phyloP scores from a whole-genome alignment of 305 asterid species.

The Fraxinus albicans region DNA sequence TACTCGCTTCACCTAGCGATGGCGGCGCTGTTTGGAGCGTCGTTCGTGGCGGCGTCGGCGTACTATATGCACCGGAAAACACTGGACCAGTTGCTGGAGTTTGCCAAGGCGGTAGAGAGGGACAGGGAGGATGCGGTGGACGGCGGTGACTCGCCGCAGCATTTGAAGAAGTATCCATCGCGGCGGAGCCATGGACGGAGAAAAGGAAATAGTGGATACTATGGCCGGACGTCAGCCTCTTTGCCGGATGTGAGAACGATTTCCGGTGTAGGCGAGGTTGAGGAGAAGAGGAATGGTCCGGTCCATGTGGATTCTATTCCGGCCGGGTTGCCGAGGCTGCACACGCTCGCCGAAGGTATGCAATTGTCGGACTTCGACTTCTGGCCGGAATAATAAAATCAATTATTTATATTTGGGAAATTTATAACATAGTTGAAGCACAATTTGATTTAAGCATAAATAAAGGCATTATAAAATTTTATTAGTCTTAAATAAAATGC shows the following conservation, averaged over 20 bases:
- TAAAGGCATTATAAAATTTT: background rate
- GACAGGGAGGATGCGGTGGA: constrained; percentile 51
- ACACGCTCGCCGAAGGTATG: constrained; percentile 80
- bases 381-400: constrained; percentile 23
- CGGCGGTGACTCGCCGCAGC: constrained; percentile 48
- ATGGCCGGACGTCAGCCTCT: constrained; percentile 64
- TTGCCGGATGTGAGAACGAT: constrained; percentile 69
- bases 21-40: constrained; percentile 98
- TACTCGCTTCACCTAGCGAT: constrained; percentile 81
- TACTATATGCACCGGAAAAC: constrained; percentile 94
- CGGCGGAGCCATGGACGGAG: constrained; percentile 38
- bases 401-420: constrained; percentile 4
- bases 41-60: constrained; percentile 91
- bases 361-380: constrained; percentile 23
- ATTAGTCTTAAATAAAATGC: constrained; percentile 1
- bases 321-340: constrained; percentile 78
- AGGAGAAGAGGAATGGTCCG: constrained; percentile 54
- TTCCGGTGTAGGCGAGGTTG: constrained; percentile 46
- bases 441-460: constrained; percentile 1
- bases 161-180: constrained; percentile 42
- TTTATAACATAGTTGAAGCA: background rate
- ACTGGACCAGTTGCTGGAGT: constrained; percentile 78
- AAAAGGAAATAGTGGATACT: constrained; percentile 48
- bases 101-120: constrained; percentile 73
- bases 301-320: constrained; percentile 67